Evolutionary conservation across 805 yeast genomes (phyloP), one percentile per base, ranked within the genome.

Genomic region (Cyberlindnera amylophila): DNA sequence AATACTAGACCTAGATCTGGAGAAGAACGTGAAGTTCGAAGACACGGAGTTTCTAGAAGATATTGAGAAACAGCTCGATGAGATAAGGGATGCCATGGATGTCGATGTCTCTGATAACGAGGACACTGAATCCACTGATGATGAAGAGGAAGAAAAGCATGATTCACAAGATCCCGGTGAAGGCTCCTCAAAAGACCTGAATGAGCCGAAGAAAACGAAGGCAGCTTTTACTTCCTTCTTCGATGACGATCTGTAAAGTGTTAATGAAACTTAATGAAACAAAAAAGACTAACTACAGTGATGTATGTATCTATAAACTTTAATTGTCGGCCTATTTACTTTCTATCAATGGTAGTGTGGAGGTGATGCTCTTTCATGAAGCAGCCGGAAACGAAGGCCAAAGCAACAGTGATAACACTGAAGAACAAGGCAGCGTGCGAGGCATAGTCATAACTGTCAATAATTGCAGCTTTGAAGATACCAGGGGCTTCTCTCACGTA

Each of bases 281-380:
- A n/a, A n/a, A n/a, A n/a, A n/a, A n/a, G n/a, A n/a, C 6, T 9
- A 21, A 21, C 24, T 21, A 21, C 24, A 9, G 24, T 21, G 9
- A 21, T 21, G 24, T n/a, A n/a, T n/a, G n/a, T n/a, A n/a, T n/a
- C n/a, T n/a, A n/a, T n/a, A n/a, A n/a, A n/a, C n/a, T n/a, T n/a
- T n/a, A n/a, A n/a, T n/a, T n/a, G n/a, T n/a, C n/a, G n/a, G n/a
- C n/a, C n/a, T n/a, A 16, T 16, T 36, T 36, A 52, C 34, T 53
- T 53, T 57, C 79, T 66, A 32, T 64, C 52, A 16, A 76, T 61
- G 13, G 70, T 70, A 2, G 75, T 61, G 53, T 77, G 81, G 39
- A 79, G 62, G 35, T 63, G 67, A 52, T 81, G 81, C 57, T 81
- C 86, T 43, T 70, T 65, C 71, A 78, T 75, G 45, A 69, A 66